Conservation (phyloP, 768 basidiomycete species). For the Asterophora lycoperdoides region DNA sequence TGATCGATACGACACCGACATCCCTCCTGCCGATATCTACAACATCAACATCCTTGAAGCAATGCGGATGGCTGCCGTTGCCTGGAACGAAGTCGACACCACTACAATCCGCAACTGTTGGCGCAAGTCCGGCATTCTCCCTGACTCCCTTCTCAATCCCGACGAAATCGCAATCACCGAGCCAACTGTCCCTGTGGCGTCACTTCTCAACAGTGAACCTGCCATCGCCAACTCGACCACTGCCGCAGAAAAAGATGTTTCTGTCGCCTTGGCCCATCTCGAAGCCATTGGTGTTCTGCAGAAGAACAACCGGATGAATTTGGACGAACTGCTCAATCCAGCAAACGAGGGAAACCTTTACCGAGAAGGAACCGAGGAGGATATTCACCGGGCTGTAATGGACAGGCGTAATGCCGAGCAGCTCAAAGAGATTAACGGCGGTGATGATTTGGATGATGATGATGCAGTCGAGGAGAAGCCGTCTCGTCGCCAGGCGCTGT, state of each 20-base stretch:
- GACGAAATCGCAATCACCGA: background rate
- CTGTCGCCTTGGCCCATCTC: background rate
- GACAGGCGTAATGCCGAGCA: background rate
- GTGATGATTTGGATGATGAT: background rate
- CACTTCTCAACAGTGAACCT: constrained; percentile 16
- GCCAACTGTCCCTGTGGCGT: constrained; percentile 19
- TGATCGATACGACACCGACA: constrained; percentile 23
- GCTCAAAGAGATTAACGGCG: background rate
- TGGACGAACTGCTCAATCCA: constrained; percentile 7
- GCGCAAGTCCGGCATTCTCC: constrained; percentile 26
- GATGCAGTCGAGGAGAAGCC: no score
- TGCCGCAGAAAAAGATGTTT: constrained; percentile 12
- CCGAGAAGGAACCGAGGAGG: constrained; percentile 1
- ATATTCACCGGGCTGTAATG: constrained; percentile 2
- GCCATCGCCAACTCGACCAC: background rate
- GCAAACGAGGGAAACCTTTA: background rate
- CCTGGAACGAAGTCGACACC: constrained; percentile 11
- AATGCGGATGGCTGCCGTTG: constrained; percentile 24
- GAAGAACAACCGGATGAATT: constrained; percentile 2
- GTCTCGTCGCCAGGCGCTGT: no score
- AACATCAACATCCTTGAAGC: constrained; percentile 30
- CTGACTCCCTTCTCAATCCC: constrained; percentile 7
- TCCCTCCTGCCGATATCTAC: constrained; percentile 27
- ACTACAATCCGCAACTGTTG: constrained; percentile 29
- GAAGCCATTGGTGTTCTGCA: constrained; percentile 7